Conservation (phyloP, 805 yeast species). For the Ogataea philodendri region DNA sequence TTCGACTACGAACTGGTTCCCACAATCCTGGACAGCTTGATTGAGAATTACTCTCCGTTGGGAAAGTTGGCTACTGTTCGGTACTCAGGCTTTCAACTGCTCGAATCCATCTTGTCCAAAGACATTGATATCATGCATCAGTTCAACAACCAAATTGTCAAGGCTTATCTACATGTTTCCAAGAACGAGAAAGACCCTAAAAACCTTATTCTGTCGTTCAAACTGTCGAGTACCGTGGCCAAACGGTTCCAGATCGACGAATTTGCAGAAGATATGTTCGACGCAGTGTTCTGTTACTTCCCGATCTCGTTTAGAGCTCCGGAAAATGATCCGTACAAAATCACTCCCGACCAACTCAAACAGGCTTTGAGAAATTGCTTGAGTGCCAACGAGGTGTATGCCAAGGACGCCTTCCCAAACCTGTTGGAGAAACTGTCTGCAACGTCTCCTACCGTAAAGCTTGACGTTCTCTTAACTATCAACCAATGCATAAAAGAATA, state of each 20-base stretch:
- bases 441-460: slow-evolving; percentile 67
- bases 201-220: slow-evolving; percentile 71
- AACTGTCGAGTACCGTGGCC: slow-evolving; percentile 49
- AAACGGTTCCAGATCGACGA: slow-evolving; percentile 38
- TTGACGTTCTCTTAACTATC: slow-evolving; percentile 69
- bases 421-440: slow-evolving; percentile 78
- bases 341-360: slow-evolving; percentile 73
- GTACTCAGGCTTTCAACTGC: slow-evolving; percentile 52
- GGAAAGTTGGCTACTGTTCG: slow-evolving; percentile 62
- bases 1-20: slow-evolving; percentile 39
- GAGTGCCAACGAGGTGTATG: slow-evolving; percentile 58
- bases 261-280: slow-evolving; percentile 71
- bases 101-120: slow-evolving; percentile 37
- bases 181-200: slow-evolving; percentile 94
- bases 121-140: slow-evolving; percentile 27
- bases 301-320: slow-evolving; percentile 96
- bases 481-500: slow-evolving; percentile 54
- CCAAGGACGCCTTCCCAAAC: slow-evolving; percentile 72
- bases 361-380: slow-evolving; percentile 57
- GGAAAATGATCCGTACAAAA: slow-evolving; percentile 79
- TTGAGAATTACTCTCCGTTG: slow-evolving; percentile 49
- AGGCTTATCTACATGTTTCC: slow-evolving; percentile 64
- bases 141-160: slow-evolving; percentile 44
- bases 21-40: slow-evolving; percentile 38
- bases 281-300: slow-evolving; percentile 88